Conservation (phyloP, 257 asterid species). For the Ilex asprella region DNA sequence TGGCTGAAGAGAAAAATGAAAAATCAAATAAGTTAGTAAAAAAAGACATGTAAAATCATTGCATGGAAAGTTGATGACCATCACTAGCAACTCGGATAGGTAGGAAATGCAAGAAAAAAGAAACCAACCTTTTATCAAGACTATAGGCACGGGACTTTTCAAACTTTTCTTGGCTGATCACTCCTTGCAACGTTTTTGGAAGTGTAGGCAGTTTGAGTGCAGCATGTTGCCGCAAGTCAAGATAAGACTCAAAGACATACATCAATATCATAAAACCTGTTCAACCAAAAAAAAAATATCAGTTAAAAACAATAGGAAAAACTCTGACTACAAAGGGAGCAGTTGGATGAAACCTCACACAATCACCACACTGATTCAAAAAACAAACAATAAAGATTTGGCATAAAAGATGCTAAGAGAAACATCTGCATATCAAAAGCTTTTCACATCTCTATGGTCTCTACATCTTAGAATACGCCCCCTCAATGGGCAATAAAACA, state of each 20-base stretch:
- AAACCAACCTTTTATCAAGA: conserved; percentile 79
- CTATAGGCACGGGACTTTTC: conserved; percentile 93
- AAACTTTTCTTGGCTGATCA: conserved; percentile 86
- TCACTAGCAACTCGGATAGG: neutral
- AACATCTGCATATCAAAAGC: neutral
- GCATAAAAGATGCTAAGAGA: neutral
- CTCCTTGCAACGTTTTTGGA: conserved; percentile 80
- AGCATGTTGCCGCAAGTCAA: conserved; percentile 80
- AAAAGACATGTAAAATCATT: neutral
- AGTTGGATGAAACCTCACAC: neutral
- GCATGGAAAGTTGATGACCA: neutral
- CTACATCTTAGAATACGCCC: too few relatives aligned
- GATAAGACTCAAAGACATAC: conserved; percentile 79
- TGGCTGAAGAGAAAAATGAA: conserved; percentile 32
- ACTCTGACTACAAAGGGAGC: neutral
- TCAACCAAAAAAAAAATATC: conserved; percentile 12
- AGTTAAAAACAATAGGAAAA: neutral
- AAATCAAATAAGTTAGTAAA: conserved; percentile 12
- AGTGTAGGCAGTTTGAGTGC: conserved; percentile 83
- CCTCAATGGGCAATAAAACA: too few relatives aligned
- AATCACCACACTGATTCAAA: neutral
- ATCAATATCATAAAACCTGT: conserved; percentile 88
- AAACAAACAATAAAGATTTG: neutral
- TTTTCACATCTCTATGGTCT: too few relatives aligned
- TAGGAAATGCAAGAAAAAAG: conserved; percentile 6